Conservation (phyloP, 1,284 basidiomycete species). For the Phellinidium pouzarii region DNA sequence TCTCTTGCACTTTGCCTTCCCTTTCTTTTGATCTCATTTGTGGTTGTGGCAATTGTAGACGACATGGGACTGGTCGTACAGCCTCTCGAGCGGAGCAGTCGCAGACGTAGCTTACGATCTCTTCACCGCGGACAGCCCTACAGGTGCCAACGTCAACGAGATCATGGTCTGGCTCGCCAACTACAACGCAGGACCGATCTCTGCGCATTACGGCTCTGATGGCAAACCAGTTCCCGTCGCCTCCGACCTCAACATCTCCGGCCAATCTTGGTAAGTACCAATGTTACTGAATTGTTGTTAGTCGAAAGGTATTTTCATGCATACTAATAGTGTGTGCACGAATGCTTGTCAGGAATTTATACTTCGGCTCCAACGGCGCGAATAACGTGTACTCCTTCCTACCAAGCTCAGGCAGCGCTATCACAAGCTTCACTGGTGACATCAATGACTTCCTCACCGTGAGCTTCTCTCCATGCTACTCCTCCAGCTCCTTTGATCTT, state of each 20-base stretch:
- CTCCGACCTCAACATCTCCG: conserved; percentile 40
- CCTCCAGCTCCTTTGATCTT: not conserved
- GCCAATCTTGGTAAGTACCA: conserved; percentile 40
- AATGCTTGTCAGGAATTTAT: conserved; percentile 41
- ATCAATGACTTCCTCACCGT: conserved; percentile 49
- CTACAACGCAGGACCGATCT: conserved; percentile 52
- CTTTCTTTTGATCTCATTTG: not conserved
- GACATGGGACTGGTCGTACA: conserved; percentile 39
- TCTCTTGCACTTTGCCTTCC: conserved; percentile 6
- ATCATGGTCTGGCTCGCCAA: conserved; percentile 66
- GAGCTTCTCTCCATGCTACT: conserved; percentile 16
- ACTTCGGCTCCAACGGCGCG: conserved; percentile 48
- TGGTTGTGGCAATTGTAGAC: conserved; percentile 29
- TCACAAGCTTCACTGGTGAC: conserved; percentile 50
- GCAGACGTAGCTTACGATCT: conserved; percentile 57
- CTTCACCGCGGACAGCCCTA: conserved; percentile 48
- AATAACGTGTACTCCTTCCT: conserved; percentile 64
- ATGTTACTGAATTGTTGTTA: not conserved
- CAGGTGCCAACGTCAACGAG: conserved; percentile 49
- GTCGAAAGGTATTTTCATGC: not conserved
- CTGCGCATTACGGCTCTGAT: conserved; percentile 36
- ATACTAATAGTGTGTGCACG: not conserved
- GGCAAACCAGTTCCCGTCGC: conserved; percentile 44
- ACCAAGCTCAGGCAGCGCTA: conserved; percentile 33
- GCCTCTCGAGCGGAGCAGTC: conserved; percentile 29